Evolutionary conservation across 495 filamentous ascomycete genomes (phyloP).

Genomic region (Aspergillus leporis): DNA sequence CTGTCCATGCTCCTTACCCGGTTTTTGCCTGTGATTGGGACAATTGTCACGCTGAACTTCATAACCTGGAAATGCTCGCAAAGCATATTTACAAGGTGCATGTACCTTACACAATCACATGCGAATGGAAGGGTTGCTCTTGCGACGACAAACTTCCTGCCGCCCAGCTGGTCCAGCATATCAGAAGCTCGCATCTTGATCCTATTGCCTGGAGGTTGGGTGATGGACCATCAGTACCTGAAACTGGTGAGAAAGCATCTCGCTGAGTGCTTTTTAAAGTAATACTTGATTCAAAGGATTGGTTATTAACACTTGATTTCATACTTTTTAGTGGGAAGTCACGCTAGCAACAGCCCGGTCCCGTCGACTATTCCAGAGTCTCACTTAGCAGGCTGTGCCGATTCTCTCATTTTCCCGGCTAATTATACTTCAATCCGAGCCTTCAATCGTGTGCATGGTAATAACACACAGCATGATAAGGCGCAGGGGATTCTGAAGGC

Average conservation of each 20-base stretch:
- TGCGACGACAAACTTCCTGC: slow-evolving; percentile 26
- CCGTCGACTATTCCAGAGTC: slow-evolving; percentile 26
- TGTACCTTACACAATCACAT: slow-evolving; percentile 31
- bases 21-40: slow-evolving; percentile 65
- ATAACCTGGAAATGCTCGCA: slow-evolving; percentile 70
- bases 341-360: slow-evolving; percentile 11
- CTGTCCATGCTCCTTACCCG: slow-evolving; percentile 28
- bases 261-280: slow-evolving; percentile 20
- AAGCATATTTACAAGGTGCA: slow-evolving; percentile 65
- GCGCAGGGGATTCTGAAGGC: slow-evolving; percentile 39
- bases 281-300: slow-evolving; percentile 10
- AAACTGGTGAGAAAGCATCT: slow-evolving; percentile 46
- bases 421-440: slow-evolving; percentile 33
- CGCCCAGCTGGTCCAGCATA: slow-evolving; percentile 57
- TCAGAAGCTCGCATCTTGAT: slow-evolving; percentile 59
- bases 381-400: slow-evolving; percentile 21
- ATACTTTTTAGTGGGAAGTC: slow-evolving; percentile 16
- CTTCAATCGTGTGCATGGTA: slow-evolving; percentile 41
- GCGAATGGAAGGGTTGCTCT: slow-evolving; percentile 37
- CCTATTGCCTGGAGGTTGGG: slow-evolving; percentile 64
- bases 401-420: slow-evolving; percentile 40
- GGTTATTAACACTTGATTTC: slow-evolving; percentile 21
- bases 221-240: slow-evolving; percentile 58
- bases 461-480: slow-evolving; percentile 36
- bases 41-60: slow-evolving; percentile 66